Base-by-base conservation (phyloP, 139 green algal species). In the Zygnema cylindricum region DNA sequence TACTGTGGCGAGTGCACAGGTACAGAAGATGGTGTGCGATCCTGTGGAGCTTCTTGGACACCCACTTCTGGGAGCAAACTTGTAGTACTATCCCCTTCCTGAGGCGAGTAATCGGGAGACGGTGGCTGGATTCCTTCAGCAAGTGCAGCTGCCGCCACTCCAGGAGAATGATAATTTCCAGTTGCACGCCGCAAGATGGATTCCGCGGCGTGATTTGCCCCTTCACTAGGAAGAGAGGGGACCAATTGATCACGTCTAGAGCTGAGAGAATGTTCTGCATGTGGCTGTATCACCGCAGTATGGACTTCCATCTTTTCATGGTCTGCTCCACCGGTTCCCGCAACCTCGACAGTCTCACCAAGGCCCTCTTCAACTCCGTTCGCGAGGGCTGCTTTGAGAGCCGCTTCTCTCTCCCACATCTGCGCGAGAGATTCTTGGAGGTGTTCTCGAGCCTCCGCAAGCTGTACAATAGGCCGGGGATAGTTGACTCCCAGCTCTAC, bases 401-500 rank as follows among this genome's bases (percentile, higher is more conserved):
- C 83, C 22, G 83, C 83, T 76, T 90, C 85, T 33, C 85, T 43
- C 85, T 86, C 57, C 85, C 85, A 90, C 85, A 90, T 90, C 7
- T 88, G 38, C 1, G 42, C 30, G 30, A 90, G 32, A 23, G 85
- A 57, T 35, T 85, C 69, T 69, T 90, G 85, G 57, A 91, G 86
- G 25, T 39, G 79, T 36, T 90, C 63, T 23, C 82, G 55, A 36
- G 82, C 88, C 2, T 71, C 79, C 0, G 36, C 35, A 75, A 90
- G 42, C 30, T 92, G 83, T 3, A 91, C 71, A 32, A 92, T 43
- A 22, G 89, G 89, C 54, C 35, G 75, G 23, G 84, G 89, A 75
- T 92, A 92, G 41, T 88, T 91, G 25, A 32, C 35, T 30, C 90
- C 90, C 1, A 93, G 69, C 81, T 90, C 87, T 39, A 93, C 87